Percentiles rank a stretch among this genome's conserved stretches.
These are phyloP conservation scores for Clathrus columnatus DNA, from an alignment of 768 basidiomycete species.

Conservation along the genomic window DNA sequence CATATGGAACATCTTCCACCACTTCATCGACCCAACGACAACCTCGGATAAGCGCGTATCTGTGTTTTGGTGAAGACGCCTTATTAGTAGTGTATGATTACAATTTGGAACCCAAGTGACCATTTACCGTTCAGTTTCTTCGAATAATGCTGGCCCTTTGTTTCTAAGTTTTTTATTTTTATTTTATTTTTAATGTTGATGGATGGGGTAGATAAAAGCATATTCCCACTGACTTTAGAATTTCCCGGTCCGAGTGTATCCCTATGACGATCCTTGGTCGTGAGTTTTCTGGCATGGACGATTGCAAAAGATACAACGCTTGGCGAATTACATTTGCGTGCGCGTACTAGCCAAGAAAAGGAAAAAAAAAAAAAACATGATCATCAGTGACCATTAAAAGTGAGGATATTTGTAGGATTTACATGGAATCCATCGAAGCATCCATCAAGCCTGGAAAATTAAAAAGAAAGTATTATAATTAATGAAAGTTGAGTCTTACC, in stretches of 20 bases:
- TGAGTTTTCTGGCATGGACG: background rate
- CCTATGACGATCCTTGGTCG: constrained; percentile 9
- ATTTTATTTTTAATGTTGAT: no score
- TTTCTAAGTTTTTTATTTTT: no score
- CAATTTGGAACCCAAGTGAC: background rate
- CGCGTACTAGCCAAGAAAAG: constrained; percentile 11
- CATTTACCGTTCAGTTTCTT: constrained; percentile 13
- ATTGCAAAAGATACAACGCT: constrained; percentile 9
- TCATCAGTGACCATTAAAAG: background rate
- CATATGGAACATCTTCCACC: constrained; percentile 14
- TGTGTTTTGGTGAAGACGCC: background rate
- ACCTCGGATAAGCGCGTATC: constrained; percentile 12
- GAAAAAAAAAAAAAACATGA: no score
- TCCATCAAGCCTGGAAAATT: constrained; percentile 12
- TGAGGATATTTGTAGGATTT: background rate
- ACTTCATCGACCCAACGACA: constrained; percentile 15
- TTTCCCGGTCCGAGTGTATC: constrained; percentile 13
- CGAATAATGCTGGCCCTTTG: constrained; percentile 16
- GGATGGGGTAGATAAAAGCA: background rate
- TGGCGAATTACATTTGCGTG: constrained; percentile 15
- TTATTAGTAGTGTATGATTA: background rate
- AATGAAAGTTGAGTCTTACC: background rate
- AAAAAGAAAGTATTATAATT: background rate
- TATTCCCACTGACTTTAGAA: constrained; percentile 8
- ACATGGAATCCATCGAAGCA: constrained; percentile 15